Evolutionary conservation across 176 grass and related monocot genomes (phyloP), one percentile per base, ranked within the genome.

Genomic region (Hyparrhenia diplandra): DNA sequence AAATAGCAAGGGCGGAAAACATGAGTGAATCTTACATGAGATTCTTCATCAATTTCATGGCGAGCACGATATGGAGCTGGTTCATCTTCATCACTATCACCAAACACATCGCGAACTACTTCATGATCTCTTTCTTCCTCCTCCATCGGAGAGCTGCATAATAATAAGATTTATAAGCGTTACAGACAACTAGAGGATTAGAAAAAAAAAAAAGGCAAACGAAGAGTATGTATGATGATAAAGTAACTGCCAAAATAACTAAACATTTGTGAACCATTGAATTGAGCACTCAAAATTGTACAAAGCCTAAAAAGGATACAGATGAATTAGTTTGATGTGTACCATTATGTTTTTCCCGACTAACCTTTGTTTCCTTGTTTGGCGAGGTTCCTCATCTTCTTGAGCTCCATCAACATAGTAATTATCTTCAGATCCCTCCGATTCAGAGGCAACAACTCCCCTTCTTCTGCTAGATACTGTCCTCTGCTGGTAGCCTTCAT

Each of bases 81-180:
- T 76, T 93, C 96, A 70, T 98, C 96, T 85, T 98, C 96, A 84
- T 98, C 96, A 71, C 89, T 92, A 70, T 98, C 92, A 67, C 96
- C 92, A 91, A 98, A 98, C 41, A 95, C 96, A 86, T n/a, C 92
- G 5, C 88, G 90, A 42, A 98, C 87, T 71, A 95, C 96, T 93
- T 95, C 83, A 32, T 93, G 73, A 29, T 95, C 88, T 67, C 80
- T 83, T 82, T 95, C 83, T 63, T 93, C 88, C 65, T n/a, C n/a
- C n/a, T 84, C 90, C 58, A 85, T 55, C 7, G n/a, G 62, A 8
- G 84, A 89, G 51, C 78, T 80, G 80, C 41, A 84, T 27, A 82
- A 73, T 23, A 79, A 73, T 85, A 73, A 82, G 30, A 89, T 29
- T n/a, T 45, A 41, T 55, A 32, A 82, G 47, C 73, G 24, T 57